phyloP scores from a whole-genome alignment of 169 alveolate genomes.

The Plasmodium ovale region DNA sequence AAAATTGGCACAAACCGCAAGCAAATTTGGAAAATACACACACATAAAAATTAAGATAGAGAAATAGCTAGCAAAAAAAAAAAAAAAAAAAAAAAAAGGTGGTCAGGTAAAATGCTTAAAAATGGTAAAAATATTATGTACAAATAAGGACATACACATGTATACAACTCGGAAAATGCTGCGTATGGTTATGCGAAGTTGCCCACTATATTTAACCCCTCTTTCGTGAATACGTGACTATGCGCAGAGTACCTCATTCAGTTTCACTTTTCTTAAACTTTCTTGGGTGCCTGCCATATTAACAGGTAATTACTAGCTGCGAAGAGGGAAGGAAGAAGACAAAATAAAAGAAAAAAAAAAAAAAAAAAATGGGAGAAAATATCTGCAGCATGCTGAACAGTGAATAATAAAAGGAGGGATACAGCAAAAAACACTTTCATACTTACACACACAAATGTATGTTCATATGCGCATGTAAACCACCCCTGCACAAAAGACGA shows the following conservation, averaged over 20 bases:
- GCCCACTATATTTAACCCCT: not conserved
- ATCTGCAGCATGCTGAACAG: too few relatives aligned
- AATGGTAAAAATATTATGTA: not conserved
- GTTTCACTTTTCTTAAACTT: slow-evolving; percentile 13
- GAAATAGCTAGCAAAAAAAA: too few relatives aligned
- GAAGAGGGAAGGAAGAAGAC: slow-evolving; percentile 4
- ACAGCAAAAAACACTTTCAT: not conserved
- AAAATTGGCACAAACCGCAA: too few relatives aligned
- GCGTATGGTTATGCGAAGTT: not conserved
- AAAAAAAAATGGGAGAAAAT: slow-evolving; percentile 8
- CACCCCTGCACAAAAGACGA: not conserved
- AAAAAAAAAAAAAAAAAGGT: too few relatives aligned
- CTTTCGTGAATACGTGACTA: not conserved
- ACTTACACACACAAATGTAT: not conserved
- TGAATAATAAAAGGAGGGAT: not conserved
- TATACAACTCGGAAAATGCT: too few relatives aligned
- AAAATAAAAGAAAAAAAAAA: not conserved
- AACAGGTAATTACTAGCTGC: slow-evolving; percentile 54
- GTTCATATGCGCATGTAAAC: not conserved
- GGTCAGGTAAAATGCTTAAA: too few relatives aligned
- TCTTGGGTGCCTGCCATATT: slow-evolving; percentile 43
- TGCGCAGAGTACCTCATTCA: not conserved
- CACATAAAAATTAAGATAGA: too few relatives aligned
- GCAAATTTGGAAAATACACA: too few relatives aligned
- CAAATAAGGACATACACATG: not conserved